Base-by-base conservation (phyloP, 305 asterid species). In the Fraxinus floribunda region DNA sequence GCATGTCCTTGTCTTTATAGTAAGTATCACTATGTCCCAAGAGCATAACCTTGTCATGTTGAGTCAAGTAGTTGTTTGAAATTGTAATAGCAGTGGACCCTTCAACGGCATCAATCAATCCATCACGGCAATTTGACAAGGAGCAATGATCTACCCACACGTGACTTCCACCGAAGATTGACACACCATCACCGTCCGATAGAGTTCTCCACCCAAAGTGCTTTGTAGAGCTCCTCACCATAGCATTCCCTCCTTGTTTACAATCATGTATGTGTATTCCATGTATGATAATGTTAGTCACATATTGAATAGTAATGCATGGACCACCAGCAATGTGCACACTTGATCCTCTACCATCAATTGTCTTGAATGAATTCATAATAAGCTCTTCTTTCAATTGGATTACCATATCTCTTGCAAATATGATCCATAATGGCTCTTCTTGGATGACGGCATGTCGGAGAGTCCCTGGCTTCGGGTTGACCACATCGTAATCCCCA, bases 121-220 rank as follows among this genome's bases (percentile, higher is more conserved):
- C 97, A 77, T 93, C 97, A 0, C 11, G 68, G 84, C 97, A 93
- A 52, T 82, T 93, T 0, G 95, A 89, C 80, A 93, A 76, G 0
- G 94, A 91, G 76, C 95, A 91, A 81, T 91, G 97, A 35, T 93
- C 97, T 3, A 93, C 92, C 97, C 97, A 93, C 57, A 93, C 86
- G 49, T 93, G 91, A 49, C 93, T 90, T 44, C 93, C 95, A 0
- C 93, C 92, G 10, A 90, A 90, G 16, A 93, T 91, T 0, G 94
- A 90, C 30, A 93, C 95, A 0, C 95, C 97, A n/a, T 93, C 97
- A 3, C 97, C 97, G 55, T 93, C 96, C 1, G 94, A 91, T 79
- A 90, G 0, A 10, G 93, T 91, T 79, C 97, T 88, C 89, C 89
- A 90, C 88, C 97, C 97, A 46, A 68, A 92, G 79, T 93, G 97